Base-by-base conservation (phyloP, 2,329 filamentous ascomycete genomes). In the Sphaceloma murrayae region DNA sequence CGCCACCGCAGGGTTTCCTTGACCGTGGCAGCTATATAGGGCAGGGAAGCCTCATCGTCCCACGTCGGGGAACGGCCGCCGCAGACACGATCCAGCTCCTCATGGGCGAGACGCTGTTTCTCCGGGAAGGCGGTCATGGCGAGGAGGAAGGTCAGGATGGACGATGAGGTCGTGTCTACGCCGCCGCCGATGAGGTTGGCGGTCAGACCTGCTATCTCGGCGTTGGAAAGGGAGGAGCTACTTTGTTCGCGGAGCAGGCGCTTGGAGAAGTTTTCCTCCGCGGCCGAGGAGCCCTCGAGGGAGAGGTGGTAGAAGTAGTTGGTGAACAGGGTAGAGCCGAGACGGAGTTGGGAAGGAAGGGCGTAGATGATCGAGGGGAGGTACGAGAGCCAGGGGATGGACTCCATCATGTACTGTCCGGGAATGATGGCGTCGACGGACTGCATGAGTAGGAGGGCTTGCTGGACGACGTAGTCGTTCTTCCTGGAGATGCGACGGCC, bases 1-100 rank as follows among this genome's bases (percentile, higher is more conserved):
- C 59, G 51, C 60, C 60, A 63, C 32, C 62, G 54, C 52, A 62
- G 55, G 6, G 54, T 52, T 46, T 63, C 60, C 40, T 64, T 64
- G 14, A 64, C 54, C 17, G 56, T 55, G 7, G 50, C 49, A 4
- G 48, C 48, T 10, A 61, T 45, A 42, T 64, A 64, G 3, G 61
- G 61, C 10, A 65, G 47, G 5, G 43, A 31, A 11, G 42, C 32
- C 48, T 56, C 58, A 49, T 65, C 62, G 6, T 49, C 38, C 53
- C 56, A 58, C 2, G 36, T 49, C 2, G 61, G 60, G 13, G 53
- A 52, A 14, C 61, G 51, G 9, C 54, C 48, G 29, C 51, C 53
- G 34, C 57, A 46, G 13, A 55, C 48, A 6, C 44, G 21, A 40
- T 63, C 60, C 29, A 64, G 57, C 47, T 63, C 51, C 1, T 43